Evolutionary conservation across 176 grass and related monocot genomes (phyloP).

Genomic region (Phyllostachys edulis): DNA sequence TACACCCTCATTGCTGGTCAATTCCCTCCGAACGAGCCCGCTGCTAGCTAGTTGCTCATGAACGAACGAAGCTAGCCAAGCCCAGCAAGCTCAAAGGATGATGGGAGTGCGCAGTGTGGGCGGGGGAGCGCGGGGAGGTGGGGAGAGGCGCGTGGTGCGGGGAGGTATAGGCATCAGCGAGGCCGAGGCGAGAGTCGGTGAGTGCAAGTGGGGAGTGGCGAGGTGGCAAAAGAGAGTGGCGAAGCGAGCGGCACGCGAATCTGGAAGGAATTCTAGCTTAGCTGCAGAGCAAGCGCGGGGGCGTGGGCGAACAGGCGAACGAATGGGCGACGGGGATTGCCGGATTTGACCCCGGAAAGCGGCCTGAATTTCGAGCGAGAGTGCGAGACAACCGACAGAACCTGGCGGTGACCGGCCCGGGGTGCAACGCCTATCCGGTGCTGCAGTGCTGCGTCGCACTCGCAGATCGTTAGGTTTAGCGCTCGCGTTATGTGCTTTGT

Average conservation of each 20-base stretch:
- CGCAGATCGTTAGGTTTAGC: background rate
- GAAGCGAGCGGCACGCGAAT: background rate
- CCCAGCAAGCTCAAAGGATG: background rate
- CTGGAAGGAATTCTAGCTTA: background rate
- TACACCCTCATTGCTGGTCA: slow-evolving; percentile 46
- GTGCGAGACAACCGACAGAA: slow-evolving; percentile 36
- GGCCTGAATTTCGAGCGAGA: slow-evolving; percentile 8
- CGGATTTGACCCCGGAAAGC: slow-evolving; percentile 31
- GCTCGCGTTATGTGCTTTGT: slow-evolving; percentile 29
- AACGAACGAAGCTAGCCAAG: background rate
- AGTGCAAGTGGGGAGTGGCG: background rate
- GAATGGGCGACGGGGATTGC: slow-evolving; percentile 6
- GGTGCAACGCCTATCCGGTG: slow-evolving; percentile 26
- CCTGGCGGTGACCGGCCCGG: slow-evolving; percentile 9
- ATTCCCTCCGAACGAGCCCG: background rate
- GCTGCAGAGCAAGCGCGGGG: background rate
- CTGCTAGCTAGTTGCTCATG: slow-evolving; percentile 15
- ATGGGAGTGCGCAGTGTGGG: background rate
- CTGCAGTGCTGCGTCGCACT: slow-evolving; percentile 11
- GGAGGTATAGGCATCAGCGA: slow-evolving; percentile 11
- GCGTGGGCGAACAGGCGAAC: background rate
- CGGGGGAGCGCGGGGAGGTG: slow-evolving; percentile 11
- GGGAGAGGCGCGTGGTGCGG: background rate
- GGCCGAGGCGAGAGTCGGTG: background rate
- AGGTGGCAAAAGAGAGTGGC: background rate